Percentiles rank a stretch among this genome's conserved stretches.
Evolutionary conservation across 2,329 filamentous ascomycete species (phyloP).

Genomic region (Fusarium palustre): DNA sequence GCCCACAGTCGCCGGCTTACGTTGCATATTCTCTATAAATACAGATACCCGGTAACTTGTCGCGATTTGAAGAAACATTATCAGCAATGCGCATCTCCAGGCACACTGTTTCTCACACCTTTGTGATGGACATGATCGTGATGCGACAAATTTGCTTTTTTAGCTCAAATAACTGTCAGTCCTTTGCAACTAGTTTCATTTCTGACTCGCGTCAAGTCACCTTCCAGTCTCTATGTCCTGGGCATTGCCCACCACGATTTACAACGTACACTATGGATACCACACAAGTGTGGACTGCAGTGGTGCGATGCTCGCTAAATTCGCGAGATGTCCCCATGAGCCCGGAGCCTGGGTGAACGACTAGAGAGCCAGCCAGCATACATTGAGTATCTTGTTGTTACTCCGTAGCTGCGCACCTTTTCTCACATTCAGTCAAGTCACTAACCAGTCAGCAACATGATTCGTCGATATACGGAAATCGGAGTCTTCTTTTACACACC

Average conservation of each 20-base stretch:
- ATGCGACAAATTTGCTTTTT: not conserved
- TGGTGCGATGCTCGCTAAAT: constrained; percentile 21
- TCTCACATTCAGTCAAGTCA: not conserved
- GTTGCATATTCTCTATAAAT: not conserved
- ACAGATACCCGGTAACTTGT: not conserved
- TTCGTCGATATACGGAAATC: constrained; percentile 30
- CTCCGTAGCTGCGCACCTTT: not conserved
- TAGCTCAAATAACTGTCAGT: not conserved
- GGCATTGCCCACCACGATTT: not conserved
- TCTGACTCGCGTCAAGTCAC: not conserved
- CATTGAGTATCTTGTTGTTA: not conserved
- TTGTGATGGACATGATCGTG: not conserved
- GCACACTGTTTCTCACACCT: not conserved
- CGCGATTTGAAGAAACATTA: not conserved
- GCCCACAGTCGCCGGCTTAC: not conserved
- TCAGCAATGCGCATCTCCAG: not conserved
- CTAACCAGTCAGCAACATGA: not conserved
- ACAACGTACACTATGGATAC: not conserved
- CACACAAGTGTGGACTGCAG: not conserved
- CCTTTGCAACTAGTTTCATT: not conserved
- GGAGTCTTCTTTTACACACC: constrained; percentile 13
- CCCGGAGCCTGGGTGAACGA: constrained; percentile 42
- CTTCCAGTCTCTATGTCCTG: no score
- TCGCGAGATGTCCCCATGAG: constrained; percentile 34
- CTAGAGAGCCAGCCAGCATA: constrained; percentile 23